Conservation (phyloP, 106 monocot genomes). For the Acorus gramineus region DNA sequence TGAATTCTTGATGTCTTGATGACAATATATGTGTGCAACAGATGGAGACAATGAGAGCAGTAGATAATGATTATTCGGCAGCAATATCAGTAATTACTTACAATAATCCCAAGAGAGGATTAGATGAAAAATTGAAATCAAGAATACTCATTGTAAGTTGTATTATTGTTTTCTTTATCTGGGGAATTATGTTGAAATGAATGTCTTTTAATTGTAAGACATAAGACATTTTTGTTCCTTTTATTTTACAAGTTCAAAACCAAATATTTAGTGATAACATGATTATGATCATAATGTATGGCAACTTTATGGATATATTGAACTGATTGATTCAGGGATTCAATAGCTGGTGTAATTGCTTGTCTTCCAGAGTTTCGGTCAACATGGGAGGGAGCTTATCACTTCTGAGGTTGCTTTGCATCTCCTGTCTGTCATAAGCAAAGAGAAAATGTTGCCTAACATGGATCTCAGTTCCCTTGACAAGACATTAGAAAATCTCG, state of each 20-base stretch:
- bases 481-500: constrained; percentile 43
- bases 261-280: background rate
- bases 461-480: constrained; percentile 29
- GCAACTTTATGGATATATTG: background rate
- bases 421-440: constrained; percentile 60
- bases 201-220: background rate
- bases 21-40: constrained; percentile 14
- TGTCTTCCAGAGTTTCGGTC: constrained; percentile 97
- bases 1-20: background rate
- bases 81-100: constrained; percentile 73
- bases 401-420: constrained; percentile 86
- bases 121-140: constrained; percentile 28
- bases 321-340: constrained; percentile 9
- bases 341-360: constrained; percentile 35
- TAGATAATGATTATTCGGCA: constrained; percentile 60
- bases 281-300: too few species aligned
- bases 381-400: constrained; percentile 97
- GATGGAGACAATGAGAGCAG: constrained; percentile 61
- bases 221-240: background rate
- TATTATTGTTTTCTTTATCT: constrained; percentile 1
- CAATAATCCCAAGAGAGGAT: constrained; percentile 21
- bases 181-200: background rate
- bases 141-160: constrained; percentile 83
- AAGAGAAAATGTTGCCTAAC: constrained; percentile 32
- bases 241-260: background rate